These are phyloP conservation scores for Trifolium fragiferum DNA, from an alignment of 306 rosid genomes.

Conservation along the genomic window DNA sequence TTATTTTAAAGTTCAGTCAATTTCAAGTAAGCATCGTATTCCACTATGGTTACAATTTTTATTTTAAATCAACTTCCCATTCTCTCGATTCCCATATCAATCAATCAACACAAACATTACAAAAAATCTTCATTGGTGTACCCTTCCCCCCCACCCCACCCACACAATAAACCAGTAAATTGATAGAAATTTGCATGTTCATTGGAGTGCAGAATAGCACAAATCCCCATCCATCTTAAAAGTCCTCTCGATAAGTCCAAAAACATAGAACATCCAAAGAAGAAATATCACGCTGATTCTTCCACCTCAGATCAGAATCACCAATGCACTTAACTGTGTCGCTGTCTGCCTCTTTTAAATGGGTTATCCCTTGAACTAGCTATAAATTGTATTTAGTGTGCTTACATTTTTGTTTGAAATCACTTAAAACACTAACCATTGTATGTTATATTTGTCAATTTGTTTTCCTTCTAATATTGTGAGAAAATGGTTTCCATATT, in stretches of 20 bases:
- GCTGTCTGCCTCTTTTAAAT: background rate
- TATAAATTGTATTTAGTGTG: background rate
- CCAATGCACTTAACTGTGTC: background rate
- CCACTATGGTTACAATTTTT: background rate
- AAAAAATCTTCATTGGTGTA: background rate
- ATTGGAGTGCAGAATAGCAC: background rate
- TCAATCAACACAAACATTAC: background rate
- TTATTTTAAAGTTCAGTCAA: background rate
- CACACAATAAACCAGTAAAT: background rate
- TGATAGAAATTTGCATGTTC: background rate
- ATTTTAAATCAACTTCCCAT: background rate
- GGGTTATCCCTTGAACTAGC: background rate
- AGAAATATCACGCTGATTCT: background rate
- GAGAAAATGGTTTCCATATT: background rate
- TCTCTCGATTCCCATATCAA: background rate
- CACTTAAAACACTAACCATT: background rate
- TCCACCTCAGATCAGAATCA: background rate
- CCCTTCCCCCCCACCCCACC: background rate
- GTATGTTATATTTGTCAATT: conserved; percentile 2
- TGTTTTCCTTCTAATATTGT: background rate
- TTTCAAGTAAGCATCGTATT: background rate
- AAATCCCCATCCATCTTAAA: background rate
- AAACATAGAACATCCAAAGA: background rate
- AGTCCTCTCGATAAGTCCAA: background rate
- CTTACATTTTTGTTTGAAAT: background rate